These are phyloP conservation scores for Talaromyces atroroseus DNA, from an alignment of 2,329 filamentous ascomycete genomes.

Conservation along the genomic window DNA sequence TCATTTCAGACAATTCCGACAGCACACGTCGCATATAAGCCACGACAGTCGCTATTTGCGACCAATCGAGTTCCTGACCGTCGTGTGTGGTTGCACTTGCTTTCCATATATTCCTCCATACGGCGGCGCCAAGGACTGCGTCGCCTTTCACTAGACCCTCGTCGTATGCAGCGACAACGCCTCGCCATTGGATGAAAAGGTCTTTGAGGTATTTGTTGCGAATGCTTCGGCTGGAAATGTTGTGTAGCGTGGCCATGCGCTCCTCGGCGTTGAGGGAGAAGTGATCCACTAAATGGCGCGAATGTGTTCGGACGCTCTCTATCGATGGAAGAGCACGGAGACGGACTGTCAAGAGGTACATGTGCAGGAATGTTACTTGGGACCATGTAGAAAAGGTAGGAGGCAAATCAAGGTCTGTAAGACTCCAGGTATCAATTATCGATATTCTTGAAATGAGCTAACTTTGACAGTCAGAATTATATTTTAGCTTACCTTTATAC, in stretches of 20 bases:
- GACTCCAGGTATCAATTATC: neutral
- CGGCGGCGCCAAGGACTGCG: slow-evolving; percentile 54
- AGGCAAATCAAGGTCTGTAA: slow-evolving; percentile 65
- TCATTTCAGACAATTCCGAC: slow-evolving; percentile 47
- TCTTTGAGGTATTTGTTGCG: slow-evolving; percentile 69
- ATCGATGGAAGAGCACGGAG: slow-evolving; percentile 68
- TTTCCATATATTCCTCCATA: slow-evolving; percentile 94
- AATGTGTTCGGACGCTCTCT: slow-evolving; percentile 67
- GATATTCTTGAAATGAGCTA: neutral
- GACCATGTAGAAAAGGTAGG: slow-evolving; percentile 95
- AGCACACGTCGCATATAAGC: slow-evolving; percentile 58
- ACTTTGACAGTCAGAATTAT: too few relatives aligned
- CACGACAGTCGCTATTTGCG: slow-evolving; percentile 56
- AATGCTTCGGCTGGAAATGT: slow-evolving; percentile 48
- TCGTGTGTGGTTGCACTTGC: slow-evolving; percentile 47
- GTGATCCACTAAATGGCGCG: slow-evolving; percentile 87
- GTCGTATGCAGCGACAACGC: slow-evolving; percentile 64
- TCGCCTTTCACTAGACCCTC: slow-evolving; percentile 44
- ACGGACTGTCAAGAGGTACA: slow-evolving; percentile 83
- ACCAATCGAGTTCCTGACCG: slow-evolving; percentile 52
- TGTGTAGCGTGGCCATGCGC: slow-evolving; percentile 56
- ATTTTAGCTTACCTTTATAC: slow-evolving; percentile 64
- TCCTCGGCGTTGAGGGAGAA: slow-evolving; percentile 66
- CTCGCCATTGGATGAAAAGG: slow-evolving; percentile 88
- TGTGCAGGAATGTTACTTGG: slow-evolving; percentile 91